A percentile compares a stretch with the other conserved stretches of the same genome.
Evolutionary conservation across 1,284 basidiomycete species (phyloP).

Genomic region (Pisolithus thermaeus): DNA sequence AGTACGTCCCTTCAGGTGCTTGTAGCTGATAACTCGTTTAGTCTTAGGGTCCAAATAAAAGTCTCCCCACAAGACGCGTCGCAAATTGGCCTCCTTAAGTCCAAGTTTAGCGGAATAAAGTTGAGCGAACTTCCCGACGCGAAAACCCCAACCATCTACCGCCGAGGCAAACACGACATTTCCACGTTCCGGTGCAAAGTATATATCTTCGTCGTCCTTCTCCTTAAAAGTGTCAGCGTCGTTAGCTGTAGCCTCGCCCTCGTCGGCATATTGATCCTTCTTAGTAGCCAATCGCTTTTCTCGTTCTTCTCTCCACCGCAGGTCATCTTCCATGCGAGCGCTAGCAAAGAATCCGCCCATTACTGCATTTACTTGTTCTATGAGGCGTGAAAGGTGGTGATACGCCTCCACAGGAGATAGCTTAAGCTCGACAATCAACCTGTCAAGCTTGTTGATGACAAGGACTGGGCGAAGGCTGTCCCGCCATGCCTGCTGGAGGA

Average conservation of each 20-base stretch:
- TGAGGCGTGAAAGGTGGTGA: conserved; percentile 87
- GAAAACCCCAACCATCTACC: conserved; percentile 97
- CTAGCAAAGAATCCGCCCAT: conserved; percentile 96
- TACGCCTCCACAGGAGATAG: conserved; percentile 91
- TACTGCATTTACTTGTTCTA: conserved; percentile 98
- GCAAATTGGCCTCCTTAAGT: conserved; percentile 84
- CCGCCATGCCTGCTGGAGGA: conserved; percentile 92
- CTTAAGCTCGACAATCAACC: conserved; percentile 91
- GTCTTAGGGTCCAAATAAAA: conserved; percentile 97
- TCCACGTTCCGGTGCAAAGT: conserved; percentile 93
- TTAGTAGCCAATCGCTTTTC: conserved; percentile 75
- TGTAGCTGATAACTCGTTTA: conserved; percentile 88
- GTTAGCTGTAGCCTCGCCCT: conserved; percentile 54
- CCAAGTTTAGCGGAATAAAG: conserved; percentile 90
- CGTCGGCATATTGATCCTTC: conserved; percentile 64
- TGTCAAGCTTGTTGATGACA: conserved; percentile 97
- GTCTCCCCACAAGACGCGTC: conserved; percentile 94
- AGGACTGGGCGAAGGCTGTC: conserved; percentile 88
- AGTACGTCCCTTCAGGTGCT: conserved; percentile 79
- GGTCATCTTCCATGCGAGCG: conserved; percentile 96
- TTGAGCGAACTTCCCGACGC: conserved; percentile 90
- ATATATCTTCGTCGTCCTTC: conserved; percentile 95
- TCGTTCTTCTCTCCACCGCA: conserved; percentile 89
- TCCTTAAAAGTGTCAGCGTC: conserved; percentile 75
- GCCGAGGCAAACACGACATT: conserved; percentile 98